Percentiles rank a stretch among this genome's conserved stretches.
Evolutionary conservation across 2,329 filamentous ascomycete species (phyloP).

Genomic region (Botrytis porri): DNA sequence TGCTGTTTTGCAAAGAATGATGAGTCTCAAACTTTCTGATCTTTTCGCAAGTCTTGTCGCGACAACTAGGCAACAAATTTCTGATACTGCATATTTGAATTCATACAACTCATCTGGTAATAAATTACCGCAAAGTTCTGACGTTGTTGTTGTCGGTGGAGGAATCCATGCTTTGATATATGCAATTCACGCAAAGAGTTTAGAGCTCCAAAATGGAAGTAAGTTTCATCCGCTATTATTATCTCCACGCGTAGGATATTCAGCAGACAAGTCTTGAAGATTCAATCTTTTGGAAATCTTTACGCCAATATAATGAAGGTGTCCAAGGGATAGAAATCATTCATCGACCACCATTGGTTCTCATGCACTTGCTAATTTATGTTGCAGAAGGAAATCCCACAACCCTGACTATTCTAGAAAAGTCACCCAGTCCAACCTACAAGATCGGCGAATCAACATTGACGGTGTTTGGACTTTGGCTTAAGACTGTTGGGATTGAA

Average conservation of each 20-base stretch:
- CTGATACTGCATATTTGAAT: slow-evolving; percentile 10
- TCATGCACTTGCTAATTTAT: not conserved
- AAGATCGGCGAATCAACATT: slow-evolving; percentile 36
- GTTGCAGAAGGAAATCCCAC: not conserved
- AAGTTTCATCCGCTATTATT: not conserved
- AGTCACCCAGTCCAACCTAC: slow-evolving; percentile 27
- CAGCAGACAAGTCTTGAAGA: not conserved
- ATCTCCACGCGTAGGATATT: not conserved
- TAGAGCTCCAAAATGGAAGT: slow-evolving; percentile 21
- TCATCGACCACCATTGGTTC: not conserved
- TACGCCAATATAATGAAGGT: not conserved
- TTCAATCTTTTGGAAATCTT: not conserved
- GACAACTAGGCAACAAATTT: not conserved
- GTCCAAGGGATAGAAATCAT: not conserved
- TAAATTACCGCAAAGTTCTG: slow-evolving; percentile 23
- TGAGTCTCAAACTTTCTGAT: not conserved
- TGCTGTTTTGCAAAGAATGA: not conserved
- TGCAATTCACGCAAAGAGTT: slow-evolving; percentile 28
- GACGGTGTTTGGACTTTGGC: slow-evolving; percentile 29
- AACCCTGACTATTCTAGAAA: slow-evolving; percentile 29
- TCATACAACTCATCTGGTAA: not conserved
- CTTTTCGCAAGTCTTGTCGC: not conserved
- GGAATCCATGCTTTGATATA: slow-evolving; percentile 33
- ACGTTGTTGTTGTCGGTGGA: slow-evolving; percentile 32
- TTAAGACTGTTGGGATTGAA: slow-evolving; percentile 27